These are phyloP conservation scores for Phialophora expanda DNA, from an alignment of 2,329 filamentous ascomycete genomes.

Conservation along the genomic window DNA sequence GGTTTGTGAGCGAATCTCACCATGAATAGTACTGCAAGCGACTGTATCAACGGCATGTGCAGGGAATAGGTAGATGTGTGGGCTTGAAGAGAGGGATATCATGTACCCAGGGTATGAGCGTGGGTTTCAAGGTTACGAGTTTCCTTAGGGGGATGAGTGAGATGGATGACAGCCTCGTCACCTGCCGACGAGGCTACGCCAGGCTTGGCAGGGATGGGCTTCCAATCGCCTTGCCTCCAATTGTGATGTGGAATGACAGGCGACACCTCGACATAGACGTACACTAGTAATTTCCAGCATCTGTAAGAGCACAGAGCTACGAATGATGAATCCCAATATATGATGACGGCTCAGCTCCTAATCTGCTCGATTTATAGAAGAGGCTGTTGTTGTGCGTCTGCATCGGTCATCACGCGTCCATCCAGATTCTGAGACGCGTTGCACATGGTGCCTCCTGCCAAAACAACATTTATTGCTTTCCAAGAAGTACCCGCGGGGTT, in stretches of 20 bases:
- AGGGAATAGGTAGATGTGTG: neutral
- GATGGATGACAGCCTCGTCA: neutral
- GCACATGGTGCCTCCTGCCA: neutral
- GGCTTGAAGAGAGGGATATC: neutral
- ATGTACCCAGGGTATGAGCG: neutral
- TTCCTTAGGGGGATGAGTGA: neutral
- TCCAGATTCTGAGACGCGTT: neutral
- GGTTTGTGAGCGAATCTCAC: slow-evolving; percentile 3
- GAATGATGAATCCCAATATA: slow-evolving; percentile 17
- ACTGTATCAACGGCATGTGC: slow-evolving; percentile 3
- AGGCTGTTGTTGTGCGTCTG: neutral
- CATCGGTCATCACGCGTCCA: neutral
- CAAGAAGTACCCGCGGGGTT: neutral
- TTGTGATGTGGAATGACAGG: slow-evolving; percentile 3
- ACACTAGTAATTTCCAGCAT: slow-evolving; percentile 22
- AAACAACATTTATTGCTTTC: neutral
- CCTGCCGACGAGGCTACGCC: neutral
- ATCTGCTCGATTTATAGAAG: neutral
- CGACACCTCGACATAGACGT: slow-evolving; percentile 22
- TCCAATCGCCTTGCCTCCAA: neutral
- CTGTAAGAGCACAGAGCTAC: slow-evolving; percentile 16
- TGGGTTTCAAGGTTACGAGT: neutral
- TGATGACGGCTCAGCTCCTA: neutral
- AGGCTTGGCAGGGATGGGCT: slow-evolving; percentile 8
- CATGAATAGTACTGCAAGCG: neutral